Percentiles rank a stretch among this genome's conserved stretches.
phyloP scores from a whole-genome alignment of 2,329 filamentous ascomycete genomes.

The Talaromyces atroroseus region DNA sequence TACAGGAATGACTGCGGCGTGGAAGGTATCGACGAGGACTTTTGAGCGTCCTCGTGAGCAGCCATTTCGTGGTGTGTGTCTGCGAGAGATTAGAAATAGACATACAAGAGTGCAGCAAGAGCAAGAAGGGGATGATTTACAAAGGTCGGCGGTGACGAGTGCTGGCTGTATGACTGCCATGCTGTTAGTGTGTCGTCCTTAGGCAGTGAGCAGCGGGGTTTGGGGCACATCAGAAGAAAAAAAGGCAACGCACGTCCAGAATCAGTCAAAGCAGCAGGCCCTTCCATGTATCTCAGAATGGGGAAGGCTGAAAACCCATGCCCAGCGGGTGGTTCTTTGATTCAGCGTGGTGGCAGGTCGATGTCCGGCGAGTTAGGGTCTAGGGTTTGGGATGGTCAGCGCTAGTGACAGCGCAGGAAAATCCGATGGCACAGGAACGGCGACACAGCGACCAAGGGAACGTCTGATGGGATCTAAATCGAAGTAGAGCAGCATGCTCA shows the following conservation, averaged over 20 bases:
- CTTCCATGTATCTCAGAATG: constrained; percentile 8
- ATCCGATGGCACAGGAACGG: background rate
- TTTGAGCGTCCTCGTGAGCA: constrained; percentile 9
- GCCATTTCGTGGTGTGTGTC: constrained; percentile 8
- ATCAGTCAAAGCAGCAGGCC: background rate
- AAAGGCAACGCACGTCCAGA: constrained; percentile 1
- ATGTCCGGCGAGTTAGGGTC: constrained; percentile 9
- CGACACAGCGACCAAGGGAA: background rate
- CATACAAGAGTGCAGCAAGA: background rate
- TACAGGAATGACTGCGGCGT: constrained; percentile 14
- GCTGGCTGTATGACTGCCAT: background rate
- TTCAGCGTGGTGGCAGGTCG: background rate
- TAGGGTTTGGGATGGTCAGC: constrained; percentile 10
- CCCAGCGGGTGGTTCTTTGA: background rate
- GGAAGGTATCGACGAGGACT: constrained; percentile 13
- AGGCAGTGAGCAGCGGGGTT: constrained; percentile 2
- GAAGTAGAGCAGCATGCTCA: background rate
- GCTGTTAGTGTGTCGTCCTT: background rate
- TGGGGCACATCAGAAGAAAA: constrained; percentile 8
- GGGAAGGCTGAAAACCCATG: background rate
- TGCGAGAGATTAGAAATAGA: background rate
- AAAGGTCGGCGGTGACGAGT: background rate
- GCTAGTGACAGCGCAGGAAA: constrained; percentile 3
- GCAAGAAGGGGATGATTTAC: background rate
- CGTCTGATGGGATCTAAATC: background rate